Evolutionary conservation across 345 rosid species (phyloP), one percentile per base, ranked within the genome.

Genomic region (Crucihimalaya himalaica): DNA sequence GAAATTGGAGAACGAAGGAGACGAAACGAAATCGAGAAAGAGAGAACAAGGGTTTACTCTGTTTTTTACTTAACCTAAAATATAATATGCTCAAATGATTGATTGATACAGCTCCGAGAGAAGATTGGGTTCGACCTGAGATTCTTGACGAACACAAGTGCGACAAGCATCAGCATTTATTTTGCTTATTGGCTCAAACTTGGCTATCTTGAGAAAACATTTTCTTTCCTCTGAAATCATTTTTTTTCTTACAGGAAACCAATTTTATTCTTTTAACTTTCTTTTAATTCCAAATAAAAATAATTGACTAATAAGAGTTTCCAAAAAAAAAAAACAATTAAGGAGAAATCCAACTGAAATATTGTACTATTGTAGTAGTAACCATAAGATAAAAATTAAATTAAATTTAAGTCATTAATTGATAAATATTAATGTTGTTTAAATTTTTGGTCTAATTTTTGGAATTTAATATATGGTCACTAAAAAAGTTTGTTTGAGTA

Each of bases 151-250:
- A 66, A 66, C 53, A 66, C 23, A 66, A 50, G 15, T 28, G 54
- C 78, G 73, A 74, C 78, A 74, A 66, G 67, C 46, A 58, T 58
- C 54, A 58, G 68, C 73, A 66, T 48, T 9, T 45, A 21, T 57
- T 47, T 43, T 66, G 61, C 67, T 58, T 58, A 74, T 74, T 74
- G 67, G 73, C 73, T 58, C 13, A 35, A 74, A 19, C 29, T 66
- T 65, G 37, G 35, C 39, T 57, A n/a, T 73, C 35, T 39, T 73
- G 8, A 34, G 23, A 8, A 64, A 54, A 64, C 58, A 55, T 66
- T 39, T 74, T 74, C 34, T 58, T 66, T 48, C 70, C 56, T 47
- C 18, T 13, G 23, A 47, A 47, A 8, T 28, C 59, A 42, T 14
- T 52, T 55, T 51, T 48, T 70, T 34, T 46, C 58, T 32, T 48